phyloP scores from a whole-genome alignment of 2,329 filamentous ascomycete genomes.

The Aspergillus sp. region DNA sequence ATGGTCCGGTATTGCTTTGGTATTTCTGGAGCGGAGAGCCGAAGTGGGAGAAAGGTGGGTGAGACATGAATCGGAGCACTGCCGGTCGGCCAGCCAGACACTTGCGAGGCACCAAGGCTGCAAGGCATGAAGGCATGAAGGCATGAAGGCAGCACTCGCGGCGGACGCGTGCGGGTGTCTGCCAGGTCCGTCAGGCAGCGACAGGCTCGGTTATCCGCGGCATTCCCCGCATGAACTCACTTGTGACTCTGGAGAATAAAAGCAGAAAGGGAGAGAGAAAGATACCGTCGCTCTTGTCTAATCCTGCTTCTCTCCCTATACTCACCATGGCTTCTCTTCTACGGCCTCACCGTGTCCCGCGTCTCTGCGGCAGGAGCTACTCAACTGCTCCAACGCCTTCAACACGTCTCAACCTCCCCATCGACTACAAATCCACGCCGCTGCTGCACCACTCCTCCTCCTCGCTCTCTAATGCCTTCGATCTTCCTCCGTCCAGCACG shows the following conservation, averaged over 20 bases:
- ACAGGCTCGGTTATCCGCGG: conserved; percentile 29
- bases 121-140: not conserved
- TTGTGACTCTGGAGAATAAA: conserved; percentile 8
- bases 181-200: conserved; percentile 6
- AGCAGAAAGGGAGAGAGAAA: conserved; percentile 12
- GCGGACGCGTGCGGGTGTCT: not conserved
- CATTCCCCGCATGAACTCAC: conserved; percentile 22
- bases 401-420: conserved; percentile 74
- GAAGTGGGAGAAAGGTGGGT: not conserved
- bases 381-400: conserved; percentile 46
- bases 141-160: too few species aligned
- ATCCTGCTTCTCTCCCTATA: not conserved
- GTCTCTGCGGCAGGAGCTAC: conserved; percentile 38
- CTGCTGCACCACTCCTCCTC: conserved; percentile 79
- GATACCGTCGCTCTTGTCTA: not conserved
- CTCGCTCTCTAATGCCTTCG: conserved; percentile 67
- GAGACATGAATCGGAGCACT: not conserved
- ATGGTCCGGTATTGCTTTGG: too few species aligned
- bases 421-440: conserved; percentile 81
- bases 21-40: too few species aligned
- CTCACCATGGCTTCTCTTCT: not conserved
- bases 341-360: conserved; percentile 12
- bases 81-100: not conserved
- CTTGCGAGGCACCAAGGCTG: too few species aligned
- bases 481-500: conserved; percentile 69